Conservation (phyloP, 1,139 yeast genomes). For the Kodamaea alishanica region DNA sequence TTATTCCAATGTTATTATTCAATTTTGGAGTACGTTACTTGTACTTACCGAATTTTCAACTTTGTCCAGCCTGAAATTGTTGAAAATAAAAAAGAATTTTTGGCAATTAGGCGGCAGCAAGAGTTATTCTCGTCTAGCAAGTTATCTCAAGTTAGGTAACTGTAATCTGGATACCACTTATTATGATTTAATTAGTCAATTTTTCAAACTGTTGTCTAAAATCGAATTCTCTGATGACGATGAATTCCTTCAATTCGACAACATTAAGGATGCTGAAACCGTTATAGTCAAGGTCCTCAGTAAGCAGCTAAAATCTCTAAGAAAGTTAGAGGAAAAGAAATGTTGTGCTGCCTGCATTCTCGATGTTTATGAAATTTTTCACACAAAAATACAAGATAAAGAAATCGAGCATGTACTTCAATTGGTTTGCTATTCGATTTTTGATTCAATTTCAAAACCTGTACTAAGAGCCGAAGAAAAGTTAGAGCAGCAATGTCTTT, state of each 20-base stretch:
- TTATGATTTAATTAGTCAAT: slow-evolving; percentile 28
- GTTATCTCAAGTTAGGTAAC: slow-evolving; percentile 49
- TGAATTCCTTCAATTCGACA: slow-evolving; percentile 18
- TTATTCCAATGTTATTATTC: slow-evolving; percentile 44
- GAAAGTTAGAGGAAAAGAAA: slow-evolving; percentile 18
- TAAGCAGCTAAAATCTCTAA: slow-evolving; percentile 17
- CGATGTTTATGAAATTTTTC: slow-evolving; percentile 14
- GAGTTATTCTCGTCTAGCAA: slow-evolving; percentile 37
- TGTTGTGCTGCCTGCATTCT: slow-evolving; percentile 21
- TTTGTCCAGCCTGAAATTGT: slow-evolving; percentile 14
- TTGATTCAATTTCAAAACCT: slow-evolving; percentile 13
- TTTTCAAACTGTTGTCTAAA: slow-evolving; percentile 19
- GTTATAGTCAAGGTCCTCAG: slow-evolving; percentile 17
- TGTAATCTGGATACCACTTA: slow-evolving; percentile 51
- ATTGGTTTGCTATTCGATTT: slow-evolving; percentile 6
- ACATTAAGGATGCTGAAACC: slow-evolving; percentile 17
- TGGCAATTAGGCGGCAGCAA: slow-evolving; percentile 52
- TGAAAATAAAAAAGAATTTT: slow-evolving; percentile 38
- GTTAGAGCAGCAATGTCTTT: background rate
- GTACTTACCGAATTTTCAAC: slow-evolving; percentile 32
- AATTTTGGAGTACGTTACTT: slow-evolving; percentile 47
- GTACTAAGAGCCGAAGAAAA: slow-evolving; percentile 3
- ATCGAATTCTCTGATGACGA: slow-evolving; percentile 14
- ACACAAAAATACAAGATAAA: background rate
- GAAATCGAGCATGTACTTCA: background rate